phyloP scores from a whole-genome alignment of 129 eudicot species.

The Logfia minima region DNA sequence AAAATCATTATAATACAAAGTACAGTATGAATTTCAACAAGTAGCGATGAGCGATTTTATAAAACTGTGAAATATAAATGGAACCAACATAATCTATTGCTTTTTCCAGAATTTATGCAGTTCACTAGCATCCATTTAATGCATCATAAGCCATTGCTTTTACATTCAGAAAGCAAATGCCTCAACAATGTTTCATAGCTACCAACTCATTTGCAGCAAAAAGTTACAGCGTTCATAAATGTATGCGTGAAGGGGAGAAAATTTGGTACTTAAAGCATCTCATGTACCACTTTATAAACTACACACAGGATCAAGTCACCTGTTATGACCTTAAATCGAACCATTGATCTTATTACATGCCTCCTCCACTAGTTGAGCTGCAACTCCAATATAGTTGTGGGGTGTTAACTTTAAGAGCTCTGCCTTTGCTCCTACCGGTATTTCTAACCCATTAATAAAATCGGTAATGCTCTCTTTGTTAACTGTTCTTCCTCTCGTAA shows the following conservation, averaged over 20 bases:
- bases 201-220: constrained; percentile 24
- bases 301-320: constrained; percentile 1
- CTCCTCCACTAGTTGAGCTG: constrained; percentile 55
- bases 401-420: constrained; percentile 69
- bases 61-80: too few species aligned
- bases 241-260: neutral
- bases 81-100: neutral
- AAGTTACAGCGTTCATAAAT: neutral
- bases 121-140: neutral
- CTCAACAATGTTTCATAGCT: neutral
- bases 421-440: constrained; percentile 69
- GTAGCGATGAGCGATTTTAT: too few species aligned
- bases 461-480: constrained; percentile 65
- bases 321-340: constrained; percentile 3
- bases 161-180: neutral
- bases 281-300: constrained; percentile 10
- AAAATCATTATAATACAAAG: too few species aligned
- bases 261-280: neutral
- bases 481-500: constrained; percentile 85
- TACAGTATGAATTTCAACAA: too few species aligned
- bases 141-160: neutral
- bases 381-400: constrained; percentile 76
- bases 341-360: constrained; percentile 34
- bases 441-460: constrained; percentile 61
- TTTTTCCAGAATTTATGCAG: neutral